phyloP scores from a whole-genome alignment of 768 basidiomycete genomes.

The Tricholoma hemisulphureum region DNA sequence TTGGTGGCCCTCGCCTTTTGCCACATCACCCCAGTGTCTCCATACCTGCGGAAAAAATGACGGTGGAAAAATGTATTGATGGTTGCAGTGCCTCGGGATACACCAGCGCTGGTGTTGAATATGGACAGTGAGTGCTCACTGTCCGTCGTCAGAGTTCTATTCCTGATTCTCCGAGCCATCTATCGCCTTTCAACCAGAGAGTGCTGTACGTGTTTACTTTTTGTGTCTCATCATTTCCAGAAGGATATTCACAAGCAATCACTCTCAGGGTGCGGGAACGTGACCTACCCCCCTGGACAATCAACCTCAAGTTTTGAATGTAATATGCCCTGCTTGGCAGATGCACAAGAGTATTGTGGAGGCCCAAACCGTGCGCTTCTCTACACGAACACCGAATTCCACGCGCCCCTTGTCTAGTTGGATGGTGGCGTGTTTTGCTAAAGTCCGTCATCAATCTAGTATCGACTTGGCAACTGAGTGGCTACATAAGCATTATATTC shows the following conservation, averaged over 20 bases:
- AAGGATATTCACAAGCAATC: background rate
- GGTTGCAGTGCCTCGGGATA: slow-evolving; percentile 16
- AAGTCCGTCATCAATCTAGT: too few species aligned
- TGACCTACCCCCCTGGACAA: slow-evolving; percentile 8
- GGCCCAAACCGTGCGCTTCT: background rate
- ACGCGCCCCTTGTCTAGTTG: too few species aligned
- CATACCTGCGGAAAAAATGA: slow-evolving; percentile 19
- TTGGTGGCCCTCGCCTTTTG: slow-evolving; percentile 2
- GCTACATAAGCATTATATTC: too few species aligned
- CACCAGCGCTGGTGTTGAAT: slow-evolving; percentile 17
- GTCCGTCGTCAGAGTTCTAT: too few species aligned
- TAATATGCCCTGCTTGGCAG: slow-evolving; percentile 15
- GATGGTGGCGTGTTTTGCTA: too few species aligned
- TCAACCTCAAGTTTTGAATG: slow-evolving; percentile 7
- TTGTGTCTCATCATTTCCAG: background rate
- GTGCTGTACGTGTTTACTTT: slow-evolving; percentile 14
- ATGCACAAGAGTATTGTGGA: slow-evolving; percentile 20
- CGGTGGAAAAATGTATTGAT: slow-evolving; percentile 18
- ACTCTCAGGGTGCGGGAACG: slow-evolving; percentile 13
- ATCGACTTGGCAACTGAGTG: too few species aligned
- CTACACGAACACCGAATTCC: too few species aligned
- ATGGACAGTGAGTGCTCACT: slow-evolving; percentile 13
- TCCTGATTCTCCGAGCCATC: background rate
- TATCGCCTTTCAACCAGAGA: slow-evolving; percentile 5
- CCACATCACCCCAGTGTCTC: slow-evolving; percentile 9